Base-by-base conservation (phyloP, 805 yeast species). In the Saccharomycopsis olivae region DNA sequence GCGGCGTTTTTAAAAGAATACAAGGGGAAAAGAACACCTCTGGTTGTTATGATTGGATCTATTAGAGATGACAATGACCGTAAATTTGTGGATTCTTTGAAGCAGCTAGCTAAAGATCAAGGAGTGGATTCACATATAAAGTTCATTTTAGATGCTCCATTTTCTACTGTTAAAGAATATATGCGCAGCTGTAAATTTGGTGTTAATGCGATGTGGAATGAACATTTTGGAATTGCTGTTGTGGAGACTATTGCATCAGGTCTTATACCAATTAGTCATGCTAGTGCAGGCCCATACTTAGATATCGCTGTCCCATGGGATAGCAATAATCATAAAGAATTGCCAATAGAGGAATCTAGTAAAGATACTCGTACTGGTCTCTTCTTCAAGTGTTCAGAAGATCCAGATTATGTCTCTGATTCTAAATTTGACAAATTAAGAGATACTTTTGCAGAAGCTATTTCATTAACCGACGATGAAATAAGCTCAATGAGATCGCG, bases 181-280 rank as follows among this genome's bases (percentile, higher is more conserved):
- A 63, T 94, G 25, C 51, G 62, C 10, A 61, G 57, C 11, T 71
- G 86, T 2, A 71, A 76, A 19, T 76, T 74, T 52, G 98, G 98
- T 4, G 64, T 92, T 29, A 89, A 92, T 53, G 87, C 95, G 23
- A 92, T 92, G 99, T 92, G 98, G 98, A 92, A 92, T 60, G 99
- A 92, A 63, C 99, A 92, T 62, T 92, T 92, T 58, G 99, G 99
- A 15, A 92, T 92, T 52, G 89, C 95, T 1, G 89, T 92, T 4
- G 98, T 92, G 5, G 99, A 92, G 58, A 85, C 87, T 55, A 66
- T 83, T 62, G 78, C 89, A 2, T 71, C 82, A 40, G 97, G 96
- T 0, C 68, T 81, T 20, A 73, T 92, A 14, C 96, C 98, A 1
- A 62, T 92, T 2, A 92, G 77, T 3, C 97, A 94, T 59, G 94